These are phyloP conservation scores for Backusella macrospora DNA, from an alignment of 192 early-diverging fungal genomes.

Conservation along the genomic window DNA sequence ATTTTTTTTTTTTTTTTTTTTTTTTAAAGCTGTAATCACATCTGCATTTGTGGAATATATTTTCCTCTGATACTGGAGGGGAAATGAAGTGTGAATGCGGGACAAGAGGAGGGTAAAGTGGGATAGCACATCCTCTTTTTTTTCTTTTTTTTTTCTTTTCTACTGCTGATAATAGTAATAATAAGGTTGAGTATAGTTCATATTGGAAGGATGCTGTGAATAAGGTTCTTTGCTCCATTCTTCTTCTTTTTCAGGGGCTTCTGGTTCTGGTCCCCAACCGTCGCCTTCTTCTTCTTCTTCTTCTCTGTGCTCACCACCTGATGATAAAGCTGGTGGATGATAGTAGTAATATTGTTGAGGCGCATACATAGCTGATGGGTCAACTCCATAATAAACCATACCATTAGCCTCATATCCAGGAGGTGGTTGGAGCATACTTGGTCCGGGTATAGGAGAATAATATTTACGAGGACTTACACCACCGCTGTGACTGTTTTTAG, in stretches of 20 bases:
- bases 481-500: neutral
- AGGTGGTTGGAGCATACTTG: neutral
- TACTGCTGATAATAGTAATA: neutral
- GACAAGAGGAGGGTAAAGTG: neutral
- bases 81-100: neutral
- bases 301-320: neutral
- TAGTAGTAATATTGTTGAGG: constrained; percentile 27
- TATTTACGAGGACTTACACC: constrained; percentile 6
- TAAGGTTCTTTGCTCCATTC: constrained; percentile 14
- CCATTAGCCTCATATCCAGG: constrained; percentile 36
- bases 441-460: constrained; percentile 1
- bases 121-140: neutral
- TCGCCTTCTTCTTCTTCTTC: constrained; percentile 10
- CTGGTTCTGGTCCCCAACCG: constrained; percentile 12
- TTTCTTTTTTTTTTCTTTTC: neutral
- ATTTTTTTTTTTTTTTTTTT: neutral
- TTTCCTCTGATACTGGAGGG: neutral
- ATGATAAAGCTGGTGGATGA: neutral
- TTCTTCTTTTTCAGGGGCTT: neutral
- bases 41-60: neutral
- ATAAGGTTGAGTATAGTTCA: neutral
- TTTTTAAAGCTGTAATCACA: neutral
- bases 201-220: neutral
- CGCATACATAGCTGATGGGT: constrained; percentile 23
- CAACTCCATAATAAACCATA: constrained; percentile 38